Evolutionary conservation across 2,329 filamentous ascomycete species (phyloP), one percentile per base, ranked within the genome.

Genomic region (Exophiala sideris): DNA sequence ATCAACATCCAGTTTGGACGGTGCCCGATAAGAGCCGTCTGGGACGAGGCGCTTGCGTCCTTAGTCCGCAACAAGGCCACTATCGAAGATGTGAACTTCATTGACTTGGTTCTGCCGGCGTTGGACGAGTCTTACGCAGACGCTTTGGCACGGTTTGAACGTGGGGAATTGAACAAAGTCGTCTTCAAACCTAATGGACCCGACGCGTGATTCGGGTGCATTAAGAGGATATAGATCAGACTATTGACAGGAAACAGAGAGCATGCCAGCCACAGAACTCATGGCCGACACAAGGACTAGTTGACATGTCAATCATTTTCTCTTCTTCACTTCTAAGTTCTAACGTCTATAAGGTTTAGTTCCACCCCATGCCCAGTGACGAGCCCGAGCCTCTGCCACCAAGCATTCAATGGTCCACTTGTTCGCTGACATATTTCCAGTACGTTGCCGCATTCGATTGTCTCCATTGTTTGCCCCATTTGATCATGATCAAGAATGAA

Each of bases 1-100:
- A 62, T 90, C 53, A 82, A 79, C 39, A 64, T 89, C 33, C 85
- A 88, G 68, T 89, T 90, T 84, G 87, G 88, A 3, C 78, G 88
- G 50, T 91, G 87, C 65, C 87, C 87, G 2, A 87, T 90, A 10
- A 78, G 86, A 48, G 85, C 82, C 29, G 81, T 89, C 52, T 88
- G 88, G 63, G 24, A 36, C 1, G 51, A 54, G 12, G 51, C 51
- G 4, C 18, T 54, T 8, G 18, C 45, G 14, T 40, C 49, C 7
- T 41, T 51, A 33, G 45, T 51, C 16, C 40, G 49, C 8, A 48
- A 54, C 39, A 54, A 49, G 20, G 8, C 10, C 18, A 48, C 6
- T 10, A 54, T 54, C 12, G 36, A 54, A 21, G 41, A 49, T 18
- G 45, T 54, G 45, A 29, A 29, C 2, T 54, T 54, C 24, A 49